A percentile compares a stretch with the other conserved stretches of the same genome.
Evolutionary conservation across 257 asterid genomes (phyloP).

Genomic region (Solanum rostratum): DNA sequence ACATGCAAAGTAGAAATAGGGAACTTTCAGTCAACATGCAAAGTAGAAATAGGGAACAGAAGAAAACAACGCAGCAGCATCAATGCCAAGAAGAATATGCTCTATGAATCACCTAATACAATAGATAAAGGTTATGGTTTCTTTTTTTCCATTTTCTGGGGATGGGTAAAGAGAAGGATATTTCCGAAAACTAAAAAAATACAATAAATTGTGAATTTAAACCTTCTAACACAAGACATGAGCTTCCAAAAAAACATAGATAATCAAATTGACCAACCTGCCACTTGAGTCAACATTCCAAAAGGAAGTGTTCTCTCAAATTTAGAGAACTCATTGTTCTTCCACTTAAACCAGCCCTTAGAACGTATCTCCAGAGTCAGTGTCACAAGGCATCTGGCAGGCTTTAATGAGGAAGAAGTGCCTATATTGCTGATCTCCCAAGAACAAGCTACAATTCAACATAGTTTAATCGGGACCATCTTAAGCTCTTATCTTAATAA

Average conservation of each 20-base stretch:
- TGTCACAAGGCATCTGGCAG: slow-evolving; percentile 65
- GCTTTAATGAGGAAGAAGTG: slow-evolving; percentile 29
- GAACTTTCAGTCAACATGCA: background rate
- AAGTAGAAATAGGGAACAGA: background rate
- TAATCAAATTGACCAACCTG: slow-evolving; percentile 52
- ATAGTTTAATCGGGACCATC: slow-evolving; percentile 11
- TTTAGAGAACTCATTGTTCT: slow-evolving; percentile 46
- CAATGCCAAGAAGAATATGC: background rate
- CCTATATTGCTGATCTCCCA: slow-evolving; percentile 85
- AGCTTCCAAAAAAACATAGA: slow-evolving; percentile 2
- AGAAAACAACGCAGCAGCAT: background rate
- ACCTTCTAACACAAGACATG: background rate
- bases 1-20: background rate
- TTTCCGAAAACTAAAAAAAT: background rate
- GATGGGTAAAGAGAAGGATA: background rate
- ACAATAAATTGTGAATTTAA: background rate
- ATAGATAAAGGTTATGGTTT: background rate
- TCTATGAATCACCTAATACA: background rate
- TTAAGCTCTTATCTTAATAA: background rate
- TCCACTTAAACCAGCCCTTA: slow-evolving; percentile 83
- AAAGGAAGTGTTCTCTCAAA: slow-evolving; percentile 81
- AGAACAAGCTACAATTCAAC: slow-evolving; percentile 60
- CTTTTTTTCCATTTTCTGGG: background rate
- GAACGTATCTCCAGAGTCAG: slow-evolving; percentile 76
- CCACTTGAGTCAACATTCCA: slow-evolving; percentile 87